These are phyloP conservation scores for Rhizopus delemar DNA, from an alignment of 371 early-diverging fungal genomes.

Conservation along the genomic window DNA sequence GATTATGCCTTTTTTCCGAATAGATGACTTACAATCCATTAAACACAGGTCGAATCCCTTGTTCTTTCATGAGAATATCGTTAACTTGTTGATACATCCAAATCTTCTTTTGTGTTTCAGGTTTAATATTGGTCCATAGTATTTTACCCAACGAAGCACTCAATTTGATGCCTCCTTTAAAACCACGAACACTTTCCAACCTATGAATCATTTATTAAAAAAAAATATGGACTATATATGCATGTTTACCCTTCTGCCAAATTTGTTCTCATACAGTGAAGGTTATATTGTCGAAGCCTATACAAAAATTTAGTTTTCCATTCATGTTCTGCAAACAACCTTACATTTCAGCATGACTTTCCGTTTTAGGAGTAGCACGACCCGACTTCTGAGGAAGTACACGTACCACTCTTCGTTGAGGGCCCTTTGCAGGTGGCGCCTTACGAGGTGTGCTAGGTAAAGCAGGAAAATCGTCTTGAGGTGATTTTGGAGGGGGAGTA, in stretches of 20 bases:
- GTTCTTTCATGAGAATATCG: conserved; percentile 41
- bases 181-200: conserved; percentile 35
- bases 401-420: conserved; percentile 24
- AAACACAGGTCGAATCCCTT: conserved; percentile 36
- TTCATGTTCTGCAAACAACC: neutral
- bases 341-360: conserved; percentile 14
- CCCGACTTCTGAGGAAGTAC: conserved; percentile 28
- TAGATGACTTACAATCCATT: conserved; percentile 43
- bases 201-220: conserved; percentile 1
- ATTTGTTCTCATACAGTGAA: conserved; percentile 30
- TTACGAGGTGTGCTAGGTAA: conserved; percentile 22
- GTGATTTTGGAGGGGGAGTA: neutral
- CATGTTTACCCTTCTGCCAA: conserved; percentile 33
- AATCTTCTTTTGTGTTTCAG: conserved; percentile 27
- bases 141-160: conserved; percentile 54
- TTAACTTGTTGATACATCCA: conserved; percentile 51
- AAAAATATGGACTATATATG: neutral
- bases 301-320: neutral
- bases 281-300: conserved; percentile 45
- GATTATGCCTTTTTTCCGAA: neutral
- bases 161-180: conserved; percentile 44
- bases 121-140: conserved; percentile 38
- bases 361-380: neutral
- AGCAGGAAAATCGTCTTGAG: conserved; percentile 32
- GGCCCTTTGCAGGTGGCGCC: conserved; percentile 4